Evolutionary conservation across 2,329 filamentous ascomycete species (phyloP).

Genomic region (Macrophomina pseudophaseolina): DNA sequence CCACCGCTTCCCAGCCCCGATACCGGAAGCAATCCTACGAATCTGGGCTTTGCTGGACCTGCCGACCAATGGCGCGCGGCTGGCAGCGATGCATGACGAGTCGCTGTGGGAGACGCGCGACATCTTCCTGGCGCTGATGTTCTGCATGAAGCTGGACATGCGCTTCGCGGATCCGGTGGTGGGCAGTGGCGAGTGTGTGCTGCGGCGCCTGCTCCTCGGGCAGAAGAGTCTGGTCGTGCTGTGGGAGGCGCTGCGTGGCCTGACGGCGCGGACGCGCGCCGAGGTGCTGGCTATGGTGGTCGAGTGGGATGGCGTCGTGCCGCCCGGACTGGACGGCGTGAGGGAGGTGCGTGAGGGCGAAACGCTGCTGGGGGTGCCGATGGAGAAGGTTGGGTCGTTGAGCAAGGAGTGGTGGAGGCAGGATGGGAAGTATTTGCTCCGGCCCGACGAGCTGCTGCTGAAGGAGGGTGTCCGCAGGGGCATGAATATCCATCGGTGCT

Average conservation of each 20-base stretch:
- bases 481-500: constrained; percentile 20
- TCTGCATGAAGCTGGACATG: constrained; percentile 76
- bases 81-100: constrained; percentile 58
- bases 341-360: not conserved
- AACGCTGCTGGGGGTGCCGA: constrained; percentile 15
- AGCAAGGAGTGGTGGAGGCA: constrained; percentile 23
- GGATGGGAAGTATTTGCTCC: constrained; percentile 17
- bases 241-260: constrained; percentile 64
- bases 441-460: constrained; percentile 28
- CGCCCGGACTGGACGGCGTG: not conserved
- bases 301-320: constrained; percentile 58
- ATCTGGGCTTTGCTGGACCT: constrained; percentile 77
- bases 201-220: constrained; percentile 51
- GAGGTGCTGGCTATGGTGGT: constrained; percentile 65
- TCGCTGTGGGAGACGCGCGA: constrained; percentile 64
- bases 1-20: constrained; percentile 51
- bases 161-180: constrained; percentile 68
- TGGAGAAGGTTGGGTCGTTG: not conserved
- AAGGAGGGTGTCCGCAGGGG: constrained; percentile 25
- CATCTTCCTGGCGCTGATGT: constrained; percentile 65
- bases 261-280: constrained; percentile 53
- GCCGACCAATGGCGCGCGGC: constrained; percentile 61
- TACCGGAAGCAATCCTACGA: constrained; percentile 58
- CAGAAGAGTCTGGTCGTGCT: constrained; percentile 63
- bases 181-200: constrained; percentile 52